Percentiles rank a stretch among this genome's conserved stretches.
These are phyloP conservation scores for Nemania sp. DNA, from an alignment of 2,329 filamentous ascomycete species.

Conservation along the genomic window DNA sequence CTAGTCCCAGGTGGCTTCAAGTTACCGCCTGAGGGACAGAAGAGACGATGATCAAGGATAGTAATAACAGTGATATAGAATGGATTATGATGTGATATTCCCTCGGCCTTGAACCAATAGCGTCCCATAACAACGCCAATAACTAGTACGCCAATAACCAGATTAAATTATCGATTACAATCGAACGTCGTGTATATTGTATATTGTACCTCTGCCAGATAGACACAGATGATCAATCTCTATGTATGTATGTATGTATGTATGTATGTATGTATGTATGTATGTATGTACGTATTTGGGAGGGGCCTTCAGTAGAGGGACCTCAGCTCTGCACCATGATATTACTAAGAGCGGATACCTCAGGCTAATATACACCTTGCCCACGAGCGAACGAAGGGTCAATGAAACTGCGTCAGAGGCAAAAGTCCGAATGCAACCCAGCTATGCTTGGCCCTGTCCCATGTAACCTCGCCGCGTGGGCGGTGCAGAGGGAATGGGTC, in stretches of 20 bases:
- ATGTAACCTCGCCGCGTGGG: conserved; percentile 41
- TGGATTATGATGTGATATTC: conserved; percentile 35
- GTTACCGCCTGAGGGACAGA: conserved; percentile 34
- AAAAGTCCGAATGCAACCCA: conserved; percentile 33
- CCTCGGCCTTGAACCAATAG: conserved; percentile 17
- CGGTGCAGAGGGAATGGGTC: conserved; percentile 27
- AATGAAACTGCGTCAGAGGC: conserved; percentile 5
- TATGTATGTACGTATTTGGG: background rate
- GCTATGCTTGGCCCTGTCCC: conserved; percentile 18
- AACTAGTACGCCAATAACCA: conserved; percentile 2
- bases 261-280: background rate
- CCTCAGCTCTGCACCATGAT: conserved; percentile 16
- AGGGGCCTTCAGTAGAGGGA: background rate
- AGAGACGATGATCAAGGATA: conserved; percentile 23
- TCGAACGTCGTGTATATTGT: conserved; percentile 1
- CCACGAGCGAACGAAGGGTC: background rate
- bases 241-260: background rate
- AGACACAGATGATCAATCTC: background rate
- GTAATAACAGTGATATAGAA: conserved; percentile 16
- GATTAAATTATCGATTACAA: conserved; percentile 7
- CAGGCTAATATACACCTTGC: conserved; percentile 1
- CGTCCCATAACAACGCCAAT: conserved; percentile 22
- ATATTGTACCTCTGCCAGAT: conserved; percentile 4
- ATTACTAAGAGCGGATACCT: conserved; percentile 11
- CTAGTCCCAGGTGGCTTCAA: conserved; percentile 46